phyloP scores from a whole-genome alignment of 768 basidiomycete species.

The Gelatoporia subvermispora region DNA sequence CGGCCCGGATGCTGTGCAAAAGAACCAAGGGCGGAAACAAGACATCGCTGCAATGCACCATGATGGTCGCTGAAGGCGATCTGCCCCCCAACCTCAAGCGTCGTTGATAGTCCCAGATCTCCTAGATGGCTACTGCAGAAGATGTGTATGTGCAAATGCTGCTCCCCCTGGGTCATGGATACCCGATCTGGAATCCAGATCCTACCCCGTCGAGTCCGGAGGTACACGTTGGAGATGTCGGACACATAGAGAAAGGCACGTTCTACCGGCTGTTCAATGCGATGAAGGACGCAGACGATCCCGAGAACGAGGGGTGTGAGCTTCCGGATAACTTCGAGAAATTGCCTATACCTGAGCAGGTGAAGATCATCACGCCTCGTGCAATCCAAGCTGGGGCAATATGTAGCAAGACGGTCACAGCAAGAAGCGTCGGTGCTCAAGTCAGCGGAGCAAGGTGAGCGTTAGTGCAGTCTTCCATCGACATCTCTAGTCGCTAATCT shows the following conservation, averaged over 20 bases:
- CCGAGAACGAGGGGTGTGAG: neutral
- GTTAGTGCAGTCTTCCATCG: neutral
- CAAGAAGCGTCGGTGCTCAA: neutral
- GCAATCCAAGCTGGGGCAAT: neutral
- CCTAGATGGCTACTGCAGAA: no score
- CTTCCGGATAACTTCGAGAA: conserved; percentile 3
- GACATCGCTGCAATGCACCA: no score
- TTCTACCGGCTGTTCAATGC: conserved; percentile 12
- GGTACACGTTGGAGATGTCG: conserved; percentile 14
- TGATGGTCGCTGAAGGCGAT: no score
- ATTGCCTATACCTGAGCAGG: neutral
- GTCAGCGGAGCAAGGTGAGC: neutral
- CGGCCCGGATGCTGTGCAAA: no score
- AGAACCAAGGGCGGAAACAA: no score
- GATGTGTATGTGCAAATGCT: conserved; percentile 10
- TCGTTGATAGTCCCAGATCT: no score
- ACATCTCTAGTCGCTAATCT: neutral
- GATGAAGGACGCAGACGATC: neutral
- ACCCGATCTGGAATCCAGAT: conserved; percentile 13
- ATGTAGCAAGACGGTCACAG: neutral
- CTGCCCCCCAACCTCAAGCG: no score
- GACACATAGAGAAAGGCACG: conserved; percentile 4
- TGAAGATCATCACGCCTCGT: neutral
- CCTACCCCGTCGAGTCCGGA: conserved; percentile 1
- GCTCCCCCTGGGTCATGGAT: conserved; percentile 6